A percentile compares a stretch with the other conserved stretches of the same genome.
These are phyloP conservation scores for Ophiostoma sp. DNA, from an alignment of 2,329 filamentous ascomycete species.

Conservation along the genomic window DNA sequence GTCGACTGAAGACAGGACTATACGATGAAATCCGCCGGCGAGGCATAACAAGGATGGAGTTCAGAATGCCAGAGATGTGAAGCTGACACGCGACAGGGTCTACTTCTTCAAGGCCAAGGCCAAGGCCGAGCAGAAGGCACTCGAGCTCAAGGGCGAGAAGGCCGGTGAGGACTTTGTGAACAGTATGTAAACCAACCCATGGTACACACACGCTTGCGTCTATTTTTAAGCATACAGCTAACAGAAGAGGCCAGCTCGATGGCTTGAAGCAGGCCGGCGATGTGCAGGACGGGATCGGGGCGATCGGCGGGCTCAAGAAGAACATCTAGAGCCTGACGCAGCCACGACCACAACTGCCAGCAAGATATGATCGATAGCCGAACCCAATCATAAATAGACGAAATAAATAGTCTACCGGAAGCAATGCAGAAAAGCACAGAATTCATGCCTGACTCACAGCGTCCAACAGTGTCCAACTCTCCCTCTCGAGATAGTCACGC, in stretches of 20 bases:
- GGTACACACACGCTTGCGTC: constrained; percentile 20
- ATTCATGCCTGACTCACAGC: too few relatives aligned
- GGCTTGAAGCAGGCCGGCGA: constrained; percentile 36
- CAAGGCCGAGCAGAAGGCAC: constrained; percentile 37
- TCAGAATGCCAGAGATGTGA: too few relatives aligned
- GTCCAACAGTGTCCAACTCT: too few relatives aligned
- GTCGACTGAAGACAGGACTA: too few relatives aligned
- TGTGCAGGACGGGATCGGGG: constrained; percentile 31
- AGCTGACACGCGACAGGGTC: constrained; percentile 25
- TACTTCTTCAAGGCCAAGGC: constrained; percentile 39
- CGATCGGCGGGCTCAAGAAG: constrained; percentile 33
- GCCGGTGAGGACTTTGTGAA: constrained; percentile 38
- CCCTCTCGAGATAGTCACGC: too few relatives aligned
- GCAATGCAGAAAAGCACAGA: too few relatives aligned
- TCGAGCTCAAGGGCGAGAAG: constrained; percentile 37
- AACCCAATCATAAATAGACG: too few relatives aligned
- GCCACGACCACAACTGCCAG: neutral
- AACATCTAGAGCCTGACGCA: constrained; percentile 24
- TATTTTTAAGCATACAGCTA: neutral
- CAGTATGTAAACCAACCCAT: constrained; percentile 28
- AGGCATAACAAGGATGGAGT: too few relatives aligned
- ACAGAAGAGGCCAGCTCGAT: constrained; percentile 31
- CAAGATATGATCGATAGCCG: neutral
- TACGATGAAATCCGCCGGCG: too few relatives aligned
- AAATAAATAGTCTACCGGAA: too few relatives aligned